Evolutionary conservation across 2,329 filamentous ascomycete genomes (phyloP).

Genomic region (Periconia sp.): DNA sequence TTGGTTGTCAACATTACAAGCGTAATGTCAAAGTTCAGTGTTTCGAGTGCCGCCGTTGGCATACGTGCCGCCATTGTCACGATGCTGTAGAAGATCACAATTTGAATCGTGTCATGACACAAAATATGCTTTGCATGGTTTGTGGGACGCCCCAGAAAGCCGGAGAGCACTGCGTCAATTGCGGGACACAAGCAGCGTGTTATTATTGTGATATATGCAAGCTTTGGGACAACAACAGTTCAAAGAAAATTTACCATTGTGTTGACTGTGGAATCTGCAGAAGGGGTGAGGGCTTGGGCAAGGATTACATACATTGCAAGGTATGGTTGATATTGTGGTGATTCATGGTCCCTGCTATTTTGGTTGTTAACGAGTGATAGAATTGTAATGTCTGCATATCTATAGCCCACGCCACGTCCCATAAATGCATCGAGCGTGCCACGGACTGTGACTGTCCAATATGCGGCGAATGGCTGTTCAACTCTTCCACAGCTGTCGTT

Average conservation of each 20-base stretch:
- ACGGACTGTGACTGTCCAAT: constrained; percentile 97
- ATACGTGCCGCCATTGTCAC: constrained; percentile 93
- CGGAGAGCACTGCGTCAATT: constrained; percentile 74
- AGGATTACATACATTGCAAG: constrained; percentile 98
- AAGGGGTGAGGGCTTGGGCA: constrained; percentile 85
- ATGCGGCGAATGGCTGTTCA: constrained; percentile 95
- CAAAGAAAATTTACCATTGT: constrained; percentile 94
- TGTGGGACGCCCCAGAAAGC: constrained; percentile 84
- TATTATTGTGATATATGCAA: constrained; percentile 97
- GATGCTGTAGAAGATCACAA: constrained; percentile 78
- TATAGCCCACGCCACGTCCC: constrained; percentile 78
- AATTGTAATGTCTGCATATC: constrained; percentile 88
- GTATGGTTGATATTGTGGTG: constrained; percentile 48
- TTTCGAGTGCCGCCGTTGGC: constrained; percentile 85
- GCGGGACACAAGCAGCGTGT: constrained; percentile 74
- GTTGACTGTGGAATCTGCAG: constrained; percentile 94
- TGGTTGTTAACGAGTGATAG: constrained; percentile 31
- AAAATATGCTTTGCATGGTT: constrained; percentile 97
- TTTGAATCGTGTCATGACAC: constrained; percentile 79
- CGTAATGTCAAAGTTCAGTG: constrained; percentile 97
- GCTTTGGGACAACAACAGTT: constrained; percentile 91
- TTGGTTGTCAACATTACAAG: constrained; percentile 92
- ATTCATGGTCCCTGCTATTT: neutral
- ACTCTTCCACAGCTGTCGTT: constrained; percentile 81
- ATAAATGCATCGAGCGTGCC: constrained; percentile 91